Conservation (phyloP, 2,329 filamentous ascomycete genomes). For the Lachnellula subtilissima region DNA sequence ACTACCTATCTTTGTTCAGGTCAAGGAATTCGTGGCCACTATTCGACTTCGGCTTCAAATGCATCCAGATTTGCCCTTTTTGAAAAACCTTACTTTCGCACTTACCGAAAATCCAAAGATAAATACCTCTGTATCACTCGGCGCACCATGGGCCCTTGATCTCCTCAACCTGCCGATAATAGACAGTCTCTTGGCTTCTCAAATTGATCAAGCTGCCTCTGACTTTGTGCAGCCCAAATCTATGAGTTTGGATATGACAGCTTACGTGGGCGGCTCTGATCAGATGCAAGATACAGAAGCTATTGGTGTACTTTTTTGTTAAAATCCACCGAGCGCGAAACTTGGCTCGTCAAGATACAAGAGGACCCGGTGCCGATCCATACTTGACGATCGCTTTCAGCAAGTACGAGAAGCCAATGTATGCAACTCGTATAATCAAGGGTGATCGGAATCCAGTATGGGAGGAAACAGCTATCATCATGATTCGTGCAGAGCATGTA, state of each 20-base stretch:
- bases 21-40: slow-evolving; percentile 19
- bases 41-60: slow-evolving; percentile 18
- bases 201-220: slow-evolving; percentile 13
- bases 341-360: slow-evolving; percentile 13
- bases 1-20: slow-evolving; percentile 16
- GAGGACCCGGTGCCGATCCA: slow-evolving; percentile 18
- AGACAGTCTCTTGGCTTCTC: slow-evolving; percentile 14
- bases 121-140: slow-evolving; percentile 15
- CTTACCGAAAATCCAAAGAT: slow-evolving; percentile 18
- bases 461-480: slow-evolving; percentile 21
- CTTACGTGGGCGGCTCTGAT: slow-evolving; percentile 17
- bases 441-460: slow-evolving; percentile 20
- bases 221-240: slow-evolving; percentile 20
- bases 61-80: slow-evolving; percentile 18
- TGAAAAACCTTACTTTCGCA: slow-evolving; percentile 19
- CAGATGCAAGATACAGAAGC: slow-evolving; percentile 17
- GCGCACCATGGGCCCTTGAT: slow-evolving; percentile 18
- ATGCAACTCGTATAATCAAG: slow-evolving; percentile 21
- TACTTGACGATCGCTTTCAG: slow-evolving; percentile 20
- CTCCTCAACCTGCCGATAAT: slow-evolving; percentile 18
- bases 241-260: slow-evolving; percentile 19
- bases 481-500: slow-evolving; percentile 19
- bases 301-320: slow-evolving; percentile 16
- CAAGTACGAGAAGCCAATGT: slow-evolving; percentile 22
- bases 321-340: slow-evolving; percentile 19